Base-by-base conservation (phyloP, 441 rosid genomes). In the Raphanus hybrid region DNA sequence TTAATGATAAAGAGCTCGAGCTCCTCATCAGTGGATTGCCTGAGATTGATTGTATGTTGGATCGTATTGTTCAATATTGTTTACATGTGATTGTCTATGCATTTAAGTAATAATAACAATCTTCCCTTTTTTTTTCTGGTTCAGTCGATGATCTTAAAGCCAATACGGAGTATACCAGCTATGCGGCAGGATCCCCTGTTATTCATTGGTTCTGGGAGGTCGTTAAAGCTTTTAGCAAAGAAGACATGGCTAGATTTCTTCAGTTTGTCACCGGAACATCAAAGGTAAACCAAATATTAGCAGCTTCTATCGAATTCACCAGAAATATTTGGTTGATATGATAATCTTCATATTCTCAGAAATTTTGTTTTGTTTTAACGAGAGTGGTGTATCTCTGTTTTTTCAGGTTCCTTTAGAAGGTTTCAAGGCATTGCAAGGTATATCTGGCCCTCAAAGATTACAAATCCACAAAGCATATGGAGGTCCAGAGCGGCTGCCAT, bases 121-220 rank as follows among this genome's bases (percentile, higher is more conserved):
- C 52, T 55, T 35, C 35, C 58, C n/a, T 39, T 11, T 58, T 18
- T 75, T 15, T 20, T 59, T 3, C 39, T 84, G 2, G 8, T 82
- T 10, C 87, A 96, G 99, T 92, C 94, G 97, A 94, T 78, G 99
- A 96, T 82, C 83, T 96, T 70, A 94, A 84, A 81, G 94, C 93
- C 75, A 93, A 85, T 76, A 78, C 98, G 0, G 99, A 93, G 86
- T 96, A 93, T 73, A 90, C 92, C 59, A 98, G 99, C 80, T 96
- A 90, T 75, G 87, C 91, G 1, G 82, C 86, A 57, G 97, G 88
- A 75, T 92, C 99, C 69, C 86, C 84, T 80, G 92, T 92, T 69
- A 87, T 93, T 82, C 97, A 89, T 73, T 93, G 99, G 99, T 93
- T 96, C 83, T 96, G 99, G 99, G 98, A 96, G 82, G 98, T 89